phyloP scores from a whole-genome alignment of 2,329 filamentous ascomycete species.

The Dryadomyces sulphureus region DNA sequence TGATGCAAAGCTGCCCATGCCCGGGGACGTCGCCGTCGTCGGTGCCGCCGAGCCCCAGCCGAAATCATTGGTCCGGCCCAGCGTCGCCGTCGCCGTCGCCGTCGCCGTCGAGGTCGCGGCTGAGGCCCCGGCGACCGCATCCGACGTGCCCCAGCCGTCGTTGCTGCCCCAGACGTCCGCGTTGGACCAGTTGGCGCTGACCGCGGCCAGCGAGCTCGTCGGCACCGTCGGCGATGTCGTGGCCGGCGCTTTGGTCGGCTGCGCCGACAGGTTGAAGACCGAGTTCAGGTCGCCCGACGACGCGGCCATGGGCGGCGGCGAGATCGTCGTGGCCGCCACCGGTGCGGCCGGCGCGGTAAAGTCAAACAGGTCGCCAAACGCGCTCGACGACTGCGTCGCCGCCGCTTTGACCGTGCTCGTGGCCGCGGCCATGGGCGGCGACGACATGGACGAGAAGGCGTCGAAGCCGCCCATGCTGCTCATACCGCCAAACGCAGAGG shows the following conservation, averaged over 20 bases:
- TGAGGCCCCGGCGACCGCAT: slow-evolving; percentile 24
- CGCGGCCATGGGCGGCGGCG: slow-evolving; percentile 20
- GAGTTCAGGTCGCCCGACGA: slow-evolving; percentile 32
- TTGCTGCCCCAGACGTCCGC: slow-evolving; percentile 74
- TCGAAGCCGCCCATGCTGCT: slow-evolving; percentile 29
- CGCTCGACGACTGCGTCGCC: slow-evolving; percentile 30
- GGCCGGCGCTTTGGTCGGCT: slow-evolving; percentile 21
- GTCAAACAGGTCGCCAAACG: slow-evolving; percentile 71
- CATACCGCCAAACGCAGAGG: slow-evolving; percentile 43
- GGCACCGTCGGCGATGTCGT: slow-evolving; percentile 25
- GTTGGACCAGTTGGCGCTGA: slow-evolving; percentile 24
- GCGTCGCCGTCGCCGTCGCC: slow-evolving; percentile 3
- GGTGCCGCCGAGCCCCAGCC: slow-evolving; percentile 33
- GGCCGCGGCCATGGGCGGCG: slow-evolving; percentile 18
- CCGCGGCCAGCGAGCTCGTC: slow-evolving; percentile 19
- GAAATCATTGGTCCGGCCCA: slow-evolving; percentile 42
- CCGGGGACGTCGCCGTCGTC: not conserved
- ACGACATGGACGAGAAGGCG: slow-evolving; percentile 13
- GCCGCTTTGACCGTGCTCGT: slow-evolving; percentile 14
- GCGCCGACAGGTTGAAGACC: slow-evolving; percentile 64
- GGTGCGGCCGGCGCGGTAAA: slow-evolving; percentile 40
- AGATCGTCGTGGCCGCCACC: slow-evolving; percentile 27
- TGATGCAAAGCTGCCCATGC: slow-evolving; percentile 26
- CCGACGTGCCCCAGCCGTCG: slow-evolving; percentile 62
- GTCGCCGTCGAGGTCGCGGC: slow-evolving; percentile 22